Percentiles rank a stretch among this genome's conserved stretches.
These are phyloP conservation scores for Rugosomyces carneus DNA, from an alignment of 1,284 basidiomycete genomes.

Conservation along the genomic window DNA sequence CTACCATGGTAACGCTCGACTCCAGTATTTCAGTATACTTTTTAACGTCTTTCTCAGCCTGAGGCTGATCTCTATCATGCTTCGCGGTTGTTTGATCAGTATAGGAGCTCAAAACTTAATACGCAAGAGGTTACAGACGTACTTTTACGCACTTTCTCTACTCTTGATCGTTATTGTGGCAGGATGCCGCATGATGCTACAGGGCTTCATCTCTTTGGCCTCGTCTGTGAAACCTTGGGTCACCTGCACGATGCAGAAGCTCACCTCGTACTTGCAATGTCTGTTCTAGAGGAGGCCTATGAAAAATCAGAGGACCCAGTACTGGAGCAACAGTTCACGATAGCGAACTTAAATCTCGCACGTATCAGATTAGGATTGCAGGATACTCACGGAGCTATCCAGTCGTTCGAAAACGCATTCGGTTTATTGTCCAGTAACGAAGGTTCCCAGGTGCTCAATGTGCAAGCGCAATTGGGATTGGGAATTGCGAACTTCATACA, in stretches of 20 bases:
- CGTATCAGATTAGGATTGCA: slow-evolving; percentile 63
- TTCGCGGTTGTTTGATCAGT: slow-evolving; percentile 50
- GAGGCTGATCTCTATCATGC: slow-evolving; percentile 84
- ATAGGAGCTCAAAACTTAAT: slow-evolving; percentile 25
- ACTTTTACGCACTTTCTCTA: slow-evolving; percentile 74
- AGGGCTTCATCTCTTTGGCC: slow-evolving; percentile 80
- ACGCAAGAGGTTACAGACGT: slow-evolving; percentile 31
- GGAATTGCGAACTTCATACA: slow-evolving; percentile 70
- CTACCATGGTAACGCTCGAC: slow-evolving; percentile 55
- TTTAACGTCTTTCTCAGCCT: slow-evolving; percentile 41
- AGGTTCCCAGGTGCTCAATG: slow-evolving; percentile 36
- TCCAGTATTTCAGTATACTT: slow-evolving; percentile 2
- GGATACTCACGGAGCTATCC: slow-evolving; percentile 57
- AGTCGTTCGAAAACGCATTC: slow-evolving; percentile 68
- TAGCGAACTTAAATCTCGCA: slow-evolving; percentile 81
- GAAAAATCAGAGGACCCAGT: slow-evolving; percentile 78
- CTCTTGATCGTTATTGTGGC: slow-evolving; percentile 72
- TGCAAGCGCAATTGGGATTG: slow-evolving; percentile 66
- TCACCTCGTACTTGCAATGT: slow-evolving; percentile 60
- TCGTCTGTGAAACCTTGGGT: slow-evolving; percentile 83
- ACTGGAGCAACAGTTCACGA: slow-evolving; percentile 75
- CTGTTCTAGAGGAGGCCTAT: slow-evolving; percentile 80
- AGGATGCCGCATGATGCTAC: slow-evolving; percentile 65
- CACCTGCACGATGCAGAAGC: slow-evolving; percentile 58
- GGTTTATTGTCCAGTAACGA: slow-evolving; percentile 62